phyloP scores from a whole-genome alignment of 2,329 filamentous ascomycete species.

The Phialophora chinensis region DNA sequence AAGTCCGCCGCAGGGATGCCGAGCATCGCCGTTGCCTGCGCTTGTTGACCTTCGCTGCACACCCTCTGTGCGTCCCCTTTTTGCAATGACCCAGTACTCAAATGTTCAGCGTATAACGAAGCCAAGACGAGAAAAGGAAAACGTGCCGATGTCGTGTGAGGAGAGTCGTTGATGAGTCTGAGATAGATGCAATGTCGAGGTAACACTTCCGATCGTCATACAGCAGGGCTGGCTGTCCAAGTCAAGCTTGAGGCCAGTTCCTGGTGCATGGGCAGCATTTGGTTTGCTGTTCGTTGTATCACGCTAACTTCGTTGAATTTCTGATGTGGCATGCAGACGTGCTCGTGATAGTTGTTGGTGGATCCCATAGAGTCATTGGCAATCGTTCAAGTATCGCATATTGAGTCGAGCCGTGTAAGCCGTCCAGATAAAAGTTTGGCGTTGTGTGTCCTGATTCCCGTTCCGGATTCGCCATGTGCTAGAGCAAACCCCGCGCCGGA shows the following conservation, averaged over 20 bases:
- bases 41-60: slow-evolving; percentile 10
- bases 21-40: slow-evolving; percentile 14
- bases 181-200: slow-evolving; percentile 21
- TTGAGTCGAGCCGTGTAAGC: slow-evolving; percentile 29
- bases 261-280: slow-evolving; percentile 26
- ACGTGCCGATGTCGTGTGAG: slow-evolving; percentile 33
- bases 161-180: slow-evolving; percentile 32
- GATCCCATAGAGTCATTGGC: slow-evolving; percentile 26
- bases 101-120: slow-evolving; percentile 25
- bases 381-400: slow-evolving; percentile 31
- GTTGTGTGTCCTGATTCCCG: slow-evolving; percentile 30
- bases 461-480: slow-evolving; percentile 42
- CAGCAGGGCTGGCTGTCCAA: slow-evolving; percentile 21
- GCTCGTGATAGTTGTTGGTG: slow-evolving; percentile 24
- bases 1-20: slow-evolving; percentile 12
- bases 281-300: slow-evolving; percentile 34
- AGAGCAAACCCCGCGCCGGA: slow-evolving; percentile 42
- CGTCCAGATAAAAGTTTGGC: slow-evolving; percentile 33
- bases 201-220: slow-evolving; percentile 19
- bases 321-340: slow-evolving; percentile 32
- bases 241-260: slow-evolving; percentile 14
- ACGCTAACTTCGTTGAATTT: slow-evolving; percentile 34
- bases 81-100: slow-evolving; percentile 32
- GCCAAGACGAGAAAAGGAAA: slow-evolving; percentile 35
- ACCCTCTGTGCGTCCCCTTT: slow-evolving; percentile 19